Conservation (phyloP, 352 stramenopile genomes). For the Blastocystis sp. region DNA sequence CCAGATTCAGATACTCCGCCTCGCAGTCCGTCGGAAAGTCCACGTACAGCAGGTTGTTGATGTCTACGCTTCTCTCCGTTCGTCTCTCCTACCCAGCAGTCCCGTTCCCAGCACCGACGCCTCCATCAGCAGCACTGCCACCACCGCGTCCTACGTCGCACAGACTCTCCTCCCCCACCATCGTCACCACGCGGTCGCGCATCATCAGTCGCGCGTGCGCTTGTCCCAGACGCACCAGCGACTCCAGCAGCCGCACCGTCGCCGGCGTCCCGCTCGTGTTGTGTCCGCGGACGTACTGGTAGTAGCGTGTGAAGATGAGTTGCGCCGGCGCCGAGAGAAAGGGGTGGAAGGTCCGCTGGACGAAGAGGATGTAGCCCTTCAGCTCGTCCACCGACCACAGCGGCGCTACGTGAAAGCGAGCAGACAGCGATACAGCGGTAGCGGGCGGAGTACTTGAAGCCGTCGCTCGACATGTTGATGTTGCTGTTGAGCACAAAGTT, state of each 20-base stretch:
- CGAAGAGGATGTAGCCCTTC: constrained; percentile 72
- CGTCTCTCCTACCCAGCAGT: background rate
- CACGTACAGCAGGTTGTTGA: constrained; percentile 50
- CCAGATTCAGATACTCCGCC: constrained; percentile 44
- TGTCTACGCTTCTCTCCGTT: background rate
- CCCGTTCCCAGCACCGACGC: constrained; percentile 46
- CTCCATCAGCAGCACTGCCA: constrained; percentile 51
- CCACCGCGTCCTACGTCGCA: background rate
- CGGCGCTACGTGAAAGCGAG: background rate
- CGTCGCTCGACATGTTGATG: constrained; percentile 38
- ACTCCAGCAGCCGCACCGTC: constrained; percentile 61
- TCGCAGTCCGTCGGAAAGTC: constrained; percentile 45
- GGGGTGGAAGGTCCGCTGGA: constrained; percentile 61
- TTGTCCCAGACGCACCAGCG: constrained; percentile 61
- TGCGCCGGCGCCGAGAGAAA: constrained; percentile 2
- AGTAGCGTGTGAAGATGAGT: constrained; percentile 37
- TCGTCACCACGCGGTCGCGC: constrained; percentile 30
- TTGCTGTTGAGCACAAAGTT: constrained; percentile 70
- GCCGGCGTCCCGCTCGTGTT: constrained; percentile 59
- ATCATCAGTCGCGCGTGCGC: constrained; percentile 61
- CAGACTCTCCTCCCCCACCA: background rate
- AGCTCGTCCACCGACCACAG: constrained; percentile 68
- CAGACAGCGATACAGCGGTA: background rate
- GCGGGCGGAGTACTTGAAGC: constrained; percentile 49
- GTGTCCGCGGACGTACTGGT: constrained; percentile 57